Percentiles rank a stretch among this genome's conserved stretches.
Conservation (phyloP, 2,329 filamentous ascomycete genomes). For the Periconia sp. region DNA sequence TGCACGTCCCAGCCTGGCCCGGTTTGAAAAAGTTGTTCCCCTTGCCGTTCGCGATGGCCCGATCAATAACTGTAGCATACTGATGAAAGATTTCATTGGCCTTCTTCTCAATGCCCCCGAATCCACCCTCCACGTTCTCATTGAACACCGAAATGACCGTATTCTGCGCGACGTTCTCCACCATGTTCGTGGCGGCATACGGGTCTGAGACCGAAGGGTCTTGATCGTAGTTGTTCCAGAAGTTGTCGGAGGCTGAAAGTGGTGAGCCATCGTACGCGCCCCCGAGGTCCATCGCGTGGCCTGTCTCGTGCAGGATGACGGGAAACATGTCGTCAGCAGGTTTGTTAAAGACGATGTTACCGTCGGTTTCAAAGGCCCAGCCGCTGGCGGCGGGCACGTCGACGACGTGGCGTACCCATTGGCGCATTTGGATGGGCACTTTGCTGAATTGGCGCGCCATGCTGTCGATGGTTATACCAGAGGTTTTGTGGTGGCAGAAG, state of each 20-base stretch:
- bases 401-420: constrained; percentile 8
- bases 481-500: constrained; percentile 11
- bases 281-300: constrained; percentile 14
- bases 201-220: constrained; percentile 15
- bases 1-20: constrained; percentile 1
- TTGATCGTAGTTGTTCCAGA: constrained; percentile 11
- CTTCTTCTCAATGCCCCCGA: constrained; percentile 8
- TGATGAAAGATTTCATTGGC: background rate
- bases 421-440: constrained; percentile 8
- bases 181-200: constrained; percentile 12
- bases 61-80: constrained; percentile 2
- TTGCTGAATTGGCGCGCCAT: constrained; percentile 8
- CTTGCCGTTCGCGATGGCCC: background rate
- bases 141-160: constrained; percentile 17
- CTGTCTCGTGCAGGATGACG: constrained; percentile 20
- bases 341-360: constrained; percentile 3
- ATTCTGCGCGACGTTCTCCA: constrained; percentile 20
- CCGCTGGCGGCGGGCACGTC: constrained; percentile 1
- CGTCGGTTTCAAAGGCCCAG: constrained; percentile 6
- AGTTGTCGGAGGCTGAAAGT: constrained; percentile 10
- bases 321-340: constrained; percentile 7
- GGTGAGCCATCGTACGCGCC: constrained; percentile 12
- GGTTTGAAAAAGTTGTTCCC: constrained; percentile 4
- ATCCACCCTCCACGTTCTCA: constrained; percentile 14
- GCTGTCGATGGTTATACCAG: constrained; percentile 3